Evolutionary conservation across 1,139 yeast genomes (phyloP).

Genomic region (Diutina catenulata): DNA sequence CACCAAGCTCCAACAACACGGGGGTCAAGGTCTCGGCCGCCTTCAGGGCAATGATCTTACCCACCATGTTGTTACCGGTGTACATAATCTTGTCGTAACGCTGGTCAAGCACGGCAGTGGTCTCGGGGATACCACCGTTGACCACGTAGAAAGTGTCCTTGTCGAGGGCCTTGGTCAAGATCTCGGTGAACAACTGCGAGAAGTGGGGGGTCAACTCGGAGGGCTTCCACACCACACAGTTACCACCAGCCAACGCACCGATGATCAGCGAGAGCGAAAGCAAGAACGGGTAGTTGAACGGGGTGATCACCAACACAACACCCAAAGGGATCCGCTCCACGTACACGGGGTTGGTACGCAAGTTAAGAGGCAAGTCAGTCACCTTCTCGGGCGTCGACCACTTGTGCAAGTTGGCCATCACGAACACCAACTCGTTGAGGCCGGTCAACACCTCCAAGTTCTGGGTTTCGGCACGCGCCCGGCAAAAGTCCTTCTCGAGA

Average conservation of each 20-base stretch:
- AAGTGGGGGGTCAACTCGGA: slow-evolving; percentile 65
- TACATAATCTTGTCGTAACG: slow-evolving; percentile 76
- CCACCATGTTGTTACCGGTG: slow-evolving; percentile 75
- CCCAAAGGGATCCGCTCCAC: slow-evolving; percentile 69
- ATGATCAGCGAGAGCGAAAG: slow-evolving; percentile 56
- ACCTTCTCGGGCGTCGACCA: slow-evolving; percentile 51
- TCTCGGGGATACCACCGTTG: slow-evolving; percentile 65
- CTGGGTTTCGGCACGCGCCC: slow-evolving; percentile 50
- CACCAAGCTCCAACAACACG: slow-evolving; percentile 74
- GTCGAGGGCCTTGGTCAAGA: slow-evolving; percentile 44
- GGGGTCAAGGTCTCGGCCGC: slow-evolving; percentile 87
- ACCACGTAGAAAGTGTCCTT: slow-evolving; percentile 50
- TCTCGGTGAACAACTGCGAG: slow-evolving; percentile 39
- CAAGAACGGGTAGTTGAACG: slow-evolving; percentile 78
- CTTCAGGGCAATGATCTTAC: slow-evolving; percentile 62
- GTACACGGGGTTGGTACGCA: slow-evolving; percentile 35
- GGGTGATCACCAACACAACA: slow-evolving; percentile 61
- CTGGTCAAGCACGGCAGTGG: slow-evolving; percentile 51
- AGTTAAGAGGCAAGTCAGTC: slow-evolving; percentile 30
- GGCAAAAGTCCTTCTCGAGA: slow-evolving; percentile 51
- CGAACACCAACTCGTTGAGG: slow-evolving; percentile 44
- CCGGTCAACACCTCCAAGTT: slow-evolving; percentile 43
- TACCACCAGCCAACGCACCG: slow-evolving; percentile 85
- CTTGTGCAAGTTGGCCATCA: slow-evolving; percentile 46
- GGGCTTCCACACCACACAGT: slow-evolving; percentile 70